These are phyloP conservation scores for Ogataea allantospora DNA, from an alignment of 805 yeast genomes.

Conservation along the genomic window DNA sequence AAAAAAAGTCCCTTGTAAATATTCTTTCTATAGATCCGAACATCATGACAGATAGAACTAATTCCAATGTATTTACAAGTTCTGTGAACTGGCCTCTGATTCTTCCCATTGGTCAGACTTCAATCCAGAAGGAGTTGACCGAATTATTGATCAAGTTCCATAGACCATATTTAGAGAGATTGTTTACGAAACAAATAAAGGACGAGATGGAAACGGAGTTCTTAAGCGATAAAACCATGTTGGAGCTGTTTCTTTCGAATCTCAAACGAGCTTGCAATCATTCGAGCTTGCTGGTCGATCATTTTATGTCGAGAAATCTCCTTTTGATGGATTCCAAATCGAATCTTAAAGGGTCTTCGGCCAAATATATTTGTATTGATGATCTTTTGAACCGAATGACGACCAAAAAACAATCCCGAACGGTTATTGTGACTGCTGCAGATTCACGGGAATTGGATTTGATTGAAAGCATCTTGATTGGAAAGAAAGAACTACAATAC, in stretches of 20 bases:
- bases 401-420: slow-evolving; percentile 22
- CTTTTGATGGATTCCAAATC: slow-evolving; percentile 65
- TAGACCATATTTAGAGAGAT: slow-evolving; percentile 23
- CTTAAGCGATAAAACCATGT: slow-evolving; percentile 33
- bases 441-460: slow-evolving; percentile 71
- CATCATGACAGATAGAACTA: not conserved
- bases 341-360: slow-evolving; percentile 50
- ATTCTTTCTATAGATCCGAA: not conserved
- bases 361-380: slow-evolving; percentile 58
- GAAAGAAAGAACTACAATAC: slow-evolving; percentile 58
- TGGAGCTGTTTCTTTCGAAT: slow-evolving; percentile 45
- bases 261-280: slow-evolving; percentile 55
- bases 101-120: slow-evolving; percentile 44
- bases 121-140: slow-evolving; percentile 42
- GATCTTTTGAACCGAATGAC: slow-evolving; percentile 41
- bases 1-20: not conserved
- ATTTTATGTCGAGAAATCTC: slow-evolving; percentile 70
- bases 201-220: slow-evolving; percentile 2
- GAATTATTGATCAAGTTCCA: slow-evolving; percentile 46
- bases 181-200: slow-evolving; percentile 6
- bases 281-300: slow-evolving; percentile 72
- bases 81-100: slow-evolving; percentile 4
- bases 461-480: slow-evolving; percentile 75
- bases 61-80: not conserved
- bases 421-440: slow-evolving; percentile 52